phyloP scores from a whole-genome alignment of 768 basidiomycete species.

The Amanita subjunquillea region DNA sequence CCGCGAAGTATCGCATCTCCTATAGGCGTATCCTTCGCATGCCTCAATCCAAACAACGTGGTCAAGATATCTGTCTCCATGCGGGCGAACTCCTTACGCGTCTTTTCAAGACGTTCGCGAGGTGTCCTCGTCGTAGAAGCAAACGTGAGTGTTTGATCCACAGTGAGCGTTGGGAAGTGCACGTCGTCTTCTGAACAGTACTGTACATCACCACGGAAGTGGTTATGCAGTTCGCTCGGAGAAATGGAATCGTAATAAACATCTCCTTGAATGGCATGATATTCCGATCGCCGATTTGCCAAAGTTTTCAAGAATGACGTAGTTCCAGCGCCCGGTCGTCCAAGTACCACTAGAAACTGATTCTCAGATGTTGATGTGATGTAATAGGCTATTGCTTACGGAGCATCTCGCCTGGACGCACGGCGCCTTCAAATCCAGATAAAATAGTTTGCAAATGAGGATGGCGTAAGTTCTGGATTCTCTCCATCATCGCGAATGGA shows the following conservation, averaged over 20 bases:
- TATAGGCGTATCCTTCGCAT: constrained; percentile 61
- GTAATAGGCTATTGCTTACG: constrained; percentile 27
- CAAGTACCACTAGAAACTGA: constrained; percentile 57
- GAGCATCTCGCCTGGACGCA: constrained; percentile 69
- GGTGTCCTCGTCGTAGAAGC: constrained; percentile 64
- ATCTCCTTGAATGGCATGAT: constrained; percentile 55
- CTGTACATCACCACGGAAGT: constrained; percentile 70
- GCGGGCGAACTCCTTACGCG: constrained; percentile 31
- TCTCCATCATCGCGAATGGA: constrained; percentile 31
- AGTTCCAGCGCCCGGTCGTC: constrained; percentile 80
- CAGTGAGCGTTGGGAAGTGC: constrained; percentile 78
- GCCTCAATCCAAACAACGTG: constrained; percentile 68
- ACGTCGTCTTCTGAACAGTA: constrained; percentile 82
- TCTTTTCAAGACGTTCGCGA: constrained; percentile 32
- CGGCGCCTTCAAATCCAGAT: constrained; percentile 51
- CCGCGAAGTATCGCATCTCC: constrained; percentile 71
- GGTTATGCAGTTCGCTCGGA: constrained; percentile 48
- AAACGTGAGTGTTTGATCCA: constrained; percentile 65
- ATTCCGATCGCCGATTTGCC: constrained; percentile 66
- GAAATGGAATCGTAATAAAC: constrained; percentile 71
- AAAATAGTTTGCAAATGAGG: constrained; percentile 58
- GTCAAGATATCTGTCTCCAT: constrained; percentile 44
- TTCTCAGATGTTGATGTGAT: neutral
- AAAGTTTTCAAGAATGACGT: constrained; percentile 75
- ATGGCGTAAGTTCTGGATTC: constrained; percentile 37